Evolutionary conservation across 2,329 filamentous ascomycete genomes (phyloP).

Genomic region (Penicillium olsonii): DNA sequence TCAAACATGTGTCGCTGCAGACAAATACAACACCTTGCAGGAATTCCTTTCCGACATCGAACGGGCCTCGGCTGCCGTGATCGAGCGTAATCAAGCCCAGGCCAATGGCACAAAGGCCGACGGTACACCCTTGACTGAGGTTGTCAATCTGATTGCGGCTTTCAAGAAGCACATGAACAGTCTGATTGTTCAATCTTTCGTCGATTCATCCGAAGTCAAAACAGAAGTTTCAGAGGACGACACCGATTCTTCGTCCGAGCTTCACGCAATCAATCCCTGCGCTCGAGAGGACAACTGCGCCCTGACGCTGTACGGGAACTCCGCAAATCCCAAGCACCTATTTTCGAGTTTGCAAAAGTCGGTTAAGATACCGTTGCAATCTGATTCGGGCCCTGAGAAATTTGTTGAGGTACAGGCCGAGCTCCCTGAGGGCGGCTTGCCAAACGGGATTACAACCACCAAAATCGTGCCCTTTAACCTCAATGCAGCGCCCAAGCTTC

Average conservation of each 20-base stretch:
- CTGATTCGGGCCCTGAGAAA: constrained; percentile 38
- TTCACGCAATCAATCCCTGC: constrained; percentile 42
- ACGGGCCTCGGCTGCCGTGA: constrained; percentile 38
- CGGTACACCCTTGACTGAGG: constrained; percentile 34
- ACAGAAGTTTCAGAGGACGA: constrained; percentile 38
- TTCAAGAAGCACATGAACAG: constrained; percentile 66
- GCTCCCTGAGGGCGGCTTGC: constrained; percentile 67
- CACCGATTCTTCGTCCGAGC: constrained; percentile 32
- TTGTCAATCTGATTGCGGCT: constrained; percentile 49
- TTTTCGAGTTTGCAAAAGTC: constrained; percentile 78
- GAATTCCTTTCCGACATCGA: constrained; percentile 47
- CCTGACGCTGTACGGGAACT: constrained; percentile 75
- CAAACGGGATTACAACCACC: constrained; percentile 71
- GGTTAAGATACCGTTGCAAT: constrained; percentile 34
- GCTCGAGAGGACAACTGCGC: constrained; percentile 59
- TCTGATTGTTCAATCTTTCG: constrained; percentile 65
- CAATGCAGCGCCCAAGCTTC: constrained; percentile 29
- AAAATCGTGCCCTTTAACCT: constrained; percentile 60
- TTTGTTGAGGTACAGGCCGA: constrained; percentile 47
- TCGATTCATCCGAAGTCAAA: constrained; percentile 37
- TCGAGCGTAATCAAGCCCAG: constrained; percentile 38
- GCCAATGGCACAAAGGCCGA: constrained; percentile 28
- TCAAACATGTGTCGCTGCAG: constrained; percentile 39
- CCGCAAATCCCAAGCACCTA: constrained; percentile 72
- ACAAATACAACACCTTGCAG: constrained; percentile 42